phyloP scores from a whole-genome alignment of 2,329 filamentous ascomycete species.

The Zymoseptoria brevis region DNA sequence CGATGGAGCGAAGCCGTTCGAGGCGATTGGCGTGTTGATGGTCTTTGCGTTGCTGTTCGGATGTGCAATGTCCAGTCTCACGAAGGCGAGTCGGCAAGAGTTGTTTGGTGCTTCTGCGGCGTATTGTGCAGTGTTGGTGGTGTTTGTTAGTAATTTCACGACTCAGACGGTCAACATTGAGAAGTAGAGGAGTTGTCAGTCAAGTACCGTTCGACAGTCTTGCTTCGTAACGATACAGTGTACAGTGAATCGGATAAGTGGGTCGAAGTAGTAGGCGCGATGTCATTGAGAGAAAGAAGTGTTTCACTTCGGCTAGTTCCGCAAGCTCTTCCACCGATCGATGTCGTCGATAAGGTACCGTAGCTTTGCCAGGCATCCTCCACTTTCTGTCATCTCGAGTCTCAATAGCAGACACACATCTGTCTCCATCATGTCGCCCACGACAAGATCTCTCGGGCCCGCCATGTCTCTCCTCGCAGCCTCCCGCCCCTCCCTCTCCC shows the following conservation, averaged over 20 bases:
- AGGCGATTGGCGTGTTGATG: constrained; percentile 33
- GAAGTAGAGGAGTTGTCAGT: not conserved
- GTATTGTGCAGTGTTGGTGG: constrained; percentile 22
- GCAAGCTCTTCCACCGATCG: not conserved
- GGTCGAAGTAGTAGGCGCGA: not conserved
- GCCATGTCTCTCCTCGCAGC: constrained; percentile 32
- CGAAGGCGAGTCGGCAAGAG: constrained; percentile 19
- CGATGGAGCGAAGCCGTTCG: constrained; percentile 28
- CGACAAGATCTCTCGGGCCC: constrained; percentile 10
- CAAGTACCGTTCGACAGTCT: not conserved
- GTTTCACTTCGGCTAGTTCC: not conserved
- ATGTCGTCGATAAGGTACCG: not conserved
- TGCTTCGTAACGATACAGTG: not conserved
- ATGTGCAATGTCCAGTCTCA: constrained; percentile 17
- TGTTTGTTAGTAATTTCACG: constrained; percentile 21
- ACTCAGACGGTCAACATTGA: constrained; percentile 1
- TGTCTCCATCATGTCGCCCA: constrained; percentile 8
- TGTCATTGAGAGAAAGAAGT: not conserved
- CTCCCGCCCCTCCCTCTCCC: constrained; percentile 28
- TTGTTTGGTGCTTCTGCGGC: constrained; percentile 21
- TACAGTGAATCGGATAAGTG: not conserved
- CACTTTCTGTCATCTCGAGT: not conserved
- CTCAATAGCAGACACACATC: not conserved
- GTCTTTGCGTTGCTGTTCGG: constrained; percentile 33
- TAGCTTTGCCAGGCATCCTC: not conserved